Base-by-base conservation (phyloP, 306 rosid genomes). In the Elaeagnus macrophylla region DNA sequence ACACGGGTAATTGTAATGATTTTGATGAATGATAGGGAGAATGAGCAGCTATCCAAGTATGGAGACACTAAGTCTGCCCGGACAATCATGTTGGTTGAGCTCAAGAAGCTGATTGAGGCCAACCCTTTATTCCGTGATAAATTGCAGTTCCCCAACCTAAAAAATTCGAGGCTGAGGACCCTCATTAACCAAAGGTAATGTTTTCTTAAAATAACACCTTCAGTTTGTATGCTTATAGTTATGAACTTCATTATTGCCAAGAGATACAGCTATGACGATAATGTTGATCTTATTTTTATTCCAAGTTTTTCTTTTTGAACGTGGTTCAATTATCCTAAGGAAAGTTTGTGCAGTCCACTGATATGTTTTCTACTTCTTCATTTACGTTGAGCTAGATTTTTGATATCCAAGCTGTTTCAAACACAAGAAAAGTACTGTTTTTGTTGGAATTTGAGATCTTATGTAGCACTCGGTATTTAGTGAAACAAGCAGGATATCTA, bases 21-120 rank as follows among this genome's bases (percentile, higher is more conserved):
- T 69, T 53, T 74, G 51, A 57, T 58, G 56, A 60, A 50, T 55
- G 56, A 13, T 46, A 83, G 97, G 84, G 95, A 91, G 71, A 91
- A 91, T 42, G 97, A 91, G 68, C 97, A 91, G 67, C 71, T 91
- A 64, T 91, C 97, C 13, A 91, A 91, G 74, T 91, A 91, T 65
- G 97, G 97, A 41, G 97, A 91, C 74, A 91, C 97, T 1, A 91
- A 91, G 60, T 91, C 96, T 55, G 97, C 97, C 7, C 60, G 97
- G 62, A 86, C 97, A 59, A 91, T 91, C 59, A 91, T 91, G 97
- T 72, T 86, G 80, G 94, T 91, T 56, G 97, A 91, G 82, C 95
- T 91, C 52, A 91, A 91, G 79, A 91, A 91, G 78, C 82, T 91
- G 74, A 91, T 91, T 35, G 97, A 91, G 73, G 97, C 97, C 6